Percentiles rank a stretch among this genome's conserved stretches.
Conservation (phyloP, 2,329 filamentous ascomycete species). For the Zasmidium cellare region DNA sequence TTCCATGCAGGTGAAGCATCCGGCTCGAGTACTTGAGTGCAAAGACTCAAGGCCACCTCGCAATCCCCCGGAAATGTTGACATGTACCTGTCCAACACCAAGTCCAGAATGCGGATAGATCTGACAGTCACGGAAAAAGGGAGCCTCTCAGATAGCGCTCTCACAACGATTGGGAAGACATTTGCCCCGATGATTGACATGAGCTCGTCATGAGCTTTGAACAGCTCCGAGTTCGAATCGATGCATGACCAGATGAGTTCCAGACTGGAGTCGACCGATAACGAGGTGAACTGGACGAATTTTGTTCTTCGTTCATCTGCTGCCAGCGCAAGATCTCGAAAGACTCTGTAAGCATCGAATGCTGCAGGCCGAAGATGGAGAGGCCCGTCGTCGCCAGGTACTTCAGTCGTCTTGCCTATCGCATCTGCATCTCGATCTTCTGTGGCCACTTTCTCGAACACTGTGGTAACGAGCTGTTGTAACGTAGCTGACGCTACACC, state of each 20-base stretch:
- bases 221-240: constrained; percentile 79
- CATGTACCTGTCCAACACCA: constrained; percentile 77
- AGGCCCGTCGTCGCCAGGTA: constrained; percentile 64
- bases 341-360: constrained; percentile 81
- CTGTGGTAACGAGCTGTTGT: constrained; percentile 86
- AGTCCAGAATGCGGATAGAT: constrained; percentile 77
- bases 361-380: constrained; percentile 73
- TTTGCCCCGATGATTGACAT: constrained; percentile 72
- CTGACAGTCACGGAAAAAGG: constrained; percentile 81
- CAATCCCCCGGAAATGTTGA: constrained; percentile 74
- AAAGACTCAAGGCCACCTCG: constrained; percentile 74
- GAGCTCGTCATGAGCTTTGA: constrained; percentile 77
- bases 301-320: constrained; percentile 81
- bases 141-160: constrained; percentile 72
- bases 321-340: constrained; percentile 86
- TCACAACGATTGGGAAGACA: constrained; percentile 81
- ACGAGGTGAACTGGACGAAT: constrained; percentile 74
- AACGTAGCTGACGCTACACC: constrained; percentile 96
- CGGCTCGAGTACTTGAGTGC: constrained; percentile 85
- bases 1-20: constrained; percentile 81
- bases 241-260: constrained; percentile 91
- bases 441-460: constrained; percentile 84
- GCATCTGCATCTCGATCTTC: constrained; percentile 69
- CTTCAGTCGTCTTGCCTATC: constrained; percentile 63
- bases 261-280: constrained; percentile 80